These are phyloP conservation scores for Candida maesae DNA, from an alignment of 805 yeast species.

Conservation along the genomic window DNA sequence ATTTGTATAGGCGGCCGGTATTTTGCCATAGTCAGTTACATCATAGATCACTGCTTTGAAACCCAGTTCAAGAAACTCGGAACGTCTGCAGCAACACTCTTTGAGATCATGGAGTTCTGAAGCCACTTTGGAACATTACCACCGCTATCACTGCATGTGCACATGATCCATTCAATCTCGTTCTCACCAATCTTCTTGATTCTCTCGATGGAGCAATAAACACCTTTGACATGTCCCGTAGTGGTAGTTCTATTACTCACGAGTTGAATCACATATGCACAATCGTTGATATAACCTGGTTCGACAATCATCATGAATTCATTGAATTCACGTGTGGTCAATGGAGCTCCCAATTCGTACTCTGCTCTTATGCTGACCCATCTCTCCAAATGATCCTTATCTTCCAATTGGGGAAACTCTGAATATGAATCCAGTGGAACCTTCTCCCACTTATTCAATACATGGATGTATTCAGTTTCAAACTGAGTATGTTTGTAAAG, in stretches of 20 bases:
- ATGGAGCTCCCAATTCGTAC: slow-evolving; percentile 35
- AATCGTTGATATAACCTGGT: slow-evolving; percentile 26
- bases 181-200: slow-evolving; percentile 21
- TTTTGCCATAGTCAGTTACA: no score
- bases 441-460: slow-evolving; percentile 26
- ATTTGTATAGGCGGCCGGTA: no score
- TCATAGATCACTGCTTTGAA: slow-evolving; percentile 3
- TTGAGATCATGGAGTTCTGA: slow-evolving; percentile 37
- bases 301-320: slow-evolving; percentile 30
- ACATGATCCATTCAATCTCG: slow-evolving; percentile 34
- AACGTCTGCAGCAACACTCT: slow-evolving; percentile 37
- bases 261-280: slow-evolving; percentile 32
- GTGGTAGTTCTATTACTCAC: slow-evolving; percentile 27
- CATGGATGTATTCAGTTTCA: slow-evolving; percentile 35
- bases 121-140: slow-evolving; percentile 39
- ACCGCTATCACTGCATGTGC: slow-evolving; percentile 37
- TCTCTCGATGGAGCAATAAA: slow-evolving; percentile 35
- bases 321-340: slow-evolving; percentile 35
- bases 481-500: slow-evolving; percentile 29
- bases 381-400: slow-evolving; percentile 9
- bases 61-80: slow-evolving; percentile 33
- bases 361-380: slow-evolving; percentile 32
- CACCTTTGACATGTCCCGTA: slow-evolving; percentile 29
- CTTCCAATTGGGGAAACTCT: slow-evolving; percentile 12
- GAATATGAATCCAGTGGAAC: slow-evolving; percentile 21